Conservation (phyloP, 2,329 filamentous ascomycete species). For the Beauveria bassiana region DNA sequence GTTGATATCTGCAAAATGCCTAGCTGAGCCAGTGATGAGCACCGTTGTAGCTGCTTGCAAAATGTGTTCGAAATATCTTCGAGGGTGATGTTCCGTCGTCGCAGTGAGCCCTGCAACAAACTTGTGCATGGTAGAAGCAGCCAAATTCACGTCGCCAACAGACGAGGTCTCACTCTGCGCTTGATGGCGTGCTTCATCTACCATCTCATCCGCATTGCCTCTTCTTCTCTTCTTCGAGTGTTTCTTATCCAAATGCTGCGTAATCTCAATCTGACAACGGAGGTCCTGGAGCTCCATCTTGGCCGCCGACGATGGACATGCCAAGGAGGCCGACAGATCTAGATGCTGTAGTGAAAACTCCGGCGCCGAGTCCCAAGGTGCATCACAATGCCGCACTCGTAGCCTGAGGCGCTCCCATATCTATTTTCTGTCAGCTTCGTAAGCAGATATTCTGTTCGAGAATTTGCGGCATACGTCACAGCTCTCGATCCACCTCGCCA, state of each 20-base stretch:
- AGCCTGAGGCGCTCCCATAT: constrained; percentile 26
- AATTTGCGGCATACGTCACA: constrained; percentile 20
- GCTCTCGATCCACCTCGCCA: constrained; percentile 17
- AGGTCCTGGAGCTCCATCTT: constrained; percentile 21
- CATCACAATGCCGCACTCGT: constrained; percentile 17
- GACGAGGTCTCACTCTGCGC: neutral
- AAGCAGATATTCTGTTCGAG: fast-evolving
- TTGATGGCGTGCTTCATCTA: neutral
- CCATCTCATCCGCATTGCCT: neutral
- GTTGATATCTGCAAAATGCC: constrained; percentile 17
- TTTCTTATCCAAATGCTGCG: neutral
- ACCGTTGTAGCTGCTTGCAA: constrained; percentile 19
- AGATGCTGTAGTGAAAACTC: constrained; percentile 31
- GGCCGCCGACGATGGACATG: constrained; percentile 20
- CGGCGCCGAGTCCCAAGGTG: constrained; percentile 15
- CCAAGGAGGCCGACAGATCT: constrained; percentile 23
- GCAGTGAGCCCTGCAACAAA: neutral
- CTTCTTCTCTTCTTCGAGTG: neutral
- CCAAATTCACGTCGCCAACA: neutral
- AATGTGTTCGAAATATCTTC: neutral
- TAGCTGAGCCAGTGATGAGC: constrained; percentile 20
- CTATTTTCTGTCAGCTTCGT: constrained; percentile 14
- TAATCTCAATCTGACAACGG: constrained; percentile 20
- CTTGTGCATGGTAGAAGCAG: neutral
- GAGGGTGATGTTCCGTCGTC: neutral